Evolutionary conservation across 345 rosid genomes (phyloP), one percentile per base, ranked within the genome.

Genomic region (rapeseed (Brassica napus)): DNA sequence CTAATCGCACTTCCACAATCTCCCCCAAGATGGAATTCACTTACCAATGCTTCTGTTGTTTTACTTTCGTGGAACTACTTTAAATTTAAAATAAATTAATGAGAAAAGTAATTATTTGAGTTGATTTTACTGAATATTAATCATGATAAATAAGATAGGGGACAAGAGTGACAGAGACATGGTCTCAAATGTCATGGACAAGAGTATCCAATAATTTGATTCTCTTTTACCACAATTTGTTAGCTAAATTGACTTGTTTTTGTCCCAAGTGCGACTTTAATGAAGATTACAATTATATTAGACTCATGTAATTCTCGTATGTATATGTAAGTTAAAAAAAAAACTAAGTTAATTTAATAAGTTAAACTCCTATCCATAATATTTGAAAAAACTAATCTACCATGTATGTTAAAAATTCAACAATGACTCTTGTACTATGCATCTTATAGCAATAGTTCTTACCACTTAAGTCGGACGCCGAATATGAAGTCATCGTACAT

Each of bases 161-260:
- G 83, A 74, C 78, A 80, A 69, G 83, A 69, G 83, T 80, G 83
- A 80, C 65, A 80, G 75, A 74, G 83, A 80, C 79, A 54, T 69
- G 79, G 79, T 80, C 83, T 80, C 83, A 26, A 63, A 63, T 74
- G 24, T 63, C 61, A 80, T 63, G 67, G 76, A 80, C 83, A 80
- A 69, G 71, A 69, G 83, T 74, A 80, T 80, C 83, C 79, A 74
- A 74, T 80, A 24, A 60, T 74, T 62, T 70, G 79, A 74, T 80
- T 80, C 72, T 80, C 60, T 42, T 74, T 75, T 73, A 21, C 68
- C 39, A 34, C 72, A 60, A 37, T 63, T 57, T 49, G 4, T 8
- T 8, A 6, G 12, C 10, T 74, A 30, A 58, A 21, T 74, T 80
- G 78, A 23, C 30, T 69, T 75, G 71, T 34, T 69, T 68, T 68